Percentiles rank a stretch among this genome's conserved stretches.
phyloP scores from a whole-genome alignment of 2,329 filamentous ascomycete genomes.

The Colletotrichum sp. region DNA sequence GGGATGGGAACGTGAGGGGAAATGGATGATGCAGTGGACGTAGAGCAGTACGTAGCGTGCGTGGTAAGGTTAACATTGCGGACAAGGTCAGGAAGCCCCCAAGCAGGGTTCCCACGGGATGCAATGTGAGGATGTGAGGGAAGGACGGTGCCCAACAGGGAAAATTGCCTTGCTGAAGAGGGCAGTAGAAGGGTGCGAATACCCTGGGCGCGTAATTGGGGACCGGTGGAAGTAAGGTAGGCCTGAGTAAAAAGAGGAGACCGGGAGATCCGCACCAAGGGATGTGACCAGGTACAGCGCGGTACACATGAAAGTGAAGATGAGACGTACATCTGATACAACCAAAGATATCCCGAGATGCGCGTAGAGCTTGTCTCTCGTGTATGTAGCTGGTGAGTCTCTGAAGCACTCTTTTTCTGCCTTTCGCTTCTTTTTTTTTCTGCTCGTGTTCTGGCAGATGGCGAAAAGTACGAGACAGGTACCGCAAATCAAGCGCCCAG shows the following conservation, averaged over 20 bases:
- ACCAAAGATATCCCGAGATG: background rate
- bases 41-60: background rate
- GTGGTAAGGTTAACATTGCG: background rate
- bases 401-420: background rate
- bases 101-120: background rate
- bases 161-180: background rate
- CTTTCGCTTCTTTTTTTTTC: background rate
- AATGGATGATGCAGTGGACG: background rate
- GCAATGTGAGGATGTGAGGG: background rate
- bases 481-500: background rate
- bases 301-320: background rate
- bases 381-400: background rate
- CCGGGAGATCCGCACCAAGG: slow-evolving; percentile 19
- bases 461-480: background rate
- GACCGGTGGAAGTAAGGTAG: background rate
- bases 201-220: background rate
- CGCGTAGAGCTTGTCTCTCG: background rate
- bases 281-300: background rate
- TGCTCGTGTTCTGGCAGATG: background rate
- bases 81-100: background rate
- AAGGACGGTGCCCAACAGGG: background rate
- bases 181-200: background rate
- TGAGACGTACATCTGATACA: background rate
- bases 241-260: slow-evolving; percentile 2
- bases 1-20: background rate